These are phyloP conservation scores for Withania somnifera DNA, from an alignment of 305 asterid genomes.

Conservation along the genomic window DNA sequence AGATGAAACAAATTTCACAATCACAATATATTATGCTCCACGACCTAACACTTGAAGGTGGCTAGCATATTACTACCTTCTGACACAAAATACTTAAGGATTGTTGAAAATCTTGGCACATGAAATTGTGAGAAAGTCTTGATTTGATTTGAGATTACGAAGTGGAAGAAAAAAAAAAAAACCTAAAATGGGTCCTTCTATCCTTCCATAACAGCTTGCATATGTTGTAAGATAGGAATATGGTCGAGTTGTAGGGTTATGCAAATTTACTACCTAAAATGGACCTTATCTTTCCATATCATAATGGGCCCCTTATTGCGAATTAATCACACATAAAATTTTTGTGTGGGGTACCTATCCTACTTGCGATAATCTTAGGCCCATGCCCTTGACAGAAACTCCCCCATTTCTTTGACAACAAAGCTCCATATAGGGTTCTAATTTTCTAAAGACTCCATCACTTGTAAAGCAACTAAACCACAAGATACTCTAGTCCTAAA, in stretches of 20 bases:
- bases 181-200: background rate
- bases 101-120: background rate
- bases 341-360: constrained; percentile 7
- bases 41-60: background rate
- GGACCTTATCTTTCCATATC: constrained; percentile 7
- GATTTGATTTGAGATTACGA: constrained; percentile 1
- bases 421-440: background rate
- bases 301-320: constrained; percentile 8
- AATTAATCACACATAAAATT: background rate
- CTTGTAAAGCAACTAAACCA: background rate
- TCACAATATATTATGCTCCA: background rate
- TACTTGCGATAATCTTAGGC: background rate
- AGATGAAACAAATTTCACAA: background rate
- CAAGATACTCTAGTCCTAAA: constrained; percentile 1
- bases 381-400: background rate
- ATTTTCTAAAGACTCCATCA: constrained; percentile 1
- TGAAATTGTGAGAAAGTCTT: background rate
- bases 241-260: constrained; percentile 6
- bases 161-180: background rate
- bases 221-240: background rate
- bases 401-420: constrained; percentile 7
- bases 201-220: background rate
- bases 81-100: background rate
- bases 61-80: background rate
- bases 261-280: constrained; percentile 7